phyloP scores from a whole-genome alignment of 495 filamentous ascomycete species.

The Hyphodiscus hymeniophilus region DNA sequence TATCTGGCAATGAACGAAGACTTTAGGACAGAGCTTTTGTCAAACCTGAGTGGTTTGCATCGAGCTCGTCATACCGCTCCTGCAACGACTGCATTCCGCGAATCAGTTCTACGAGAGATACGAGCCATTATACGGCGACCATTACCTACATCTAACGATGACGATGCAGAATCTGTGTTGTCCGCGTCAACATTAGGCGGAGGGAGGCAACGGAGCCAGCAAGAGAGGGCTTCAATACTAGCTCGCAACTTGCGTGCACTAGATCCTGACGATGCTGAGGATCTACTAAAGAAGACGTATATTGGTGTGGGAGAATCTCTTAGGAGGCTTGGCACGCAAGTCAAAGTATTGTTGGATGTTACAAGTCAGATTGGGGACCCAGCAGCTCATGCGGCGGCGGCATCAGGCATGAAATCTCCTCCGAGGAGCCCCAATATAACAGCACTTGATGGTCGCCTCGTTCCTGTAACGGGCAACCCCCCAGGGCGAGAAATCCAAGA shows the following conservation, averaged over 20 bases:
- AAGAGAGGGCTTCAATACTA: conserved; percentile 82
- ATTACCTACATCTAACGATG: conserved; percentile 84
- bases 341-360: conserved; percentile 92
- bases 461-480: background rate
- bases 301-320: conserved; percentile 80
- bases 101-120: conserved; percentile 80
- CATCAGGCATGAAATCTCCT: conserved; percentile 33
- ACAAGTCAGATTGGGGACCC: conserved; percentile 58
- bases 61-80: conserved; percentile 67
- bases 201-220: conserved; percentile 61
- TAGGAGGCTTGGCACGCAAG: conserved; percentile 76
- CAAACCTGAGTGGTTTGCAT: conserved; percentile 68
- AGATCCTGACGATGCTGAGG: conserved; percentile 76
- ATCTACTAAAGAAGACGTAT: conserved; percentile 76
- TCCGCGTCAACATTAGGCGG: conserved; percentile 73
- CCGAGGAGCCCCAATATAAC: conserved; percentile 25
- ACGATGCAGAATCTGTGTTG: conserved; percentile 85
- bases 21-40: conserved; percentile 57
- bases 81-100: conserved; percentile 78
- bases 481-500: conserved; percentile 48
- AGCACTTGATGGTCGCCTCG: conserved; percentile 16
- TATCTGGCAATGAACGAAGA: conserved; percentile 63
- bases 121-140: conserved; percentile 76
- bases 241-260: conserved; percentile 87
- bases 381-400: background rate